phyloP scores from a whole-genome alignment of 495 filamentous ascomycete genomes.

The Trichocladium uniseriatum region DNA sequence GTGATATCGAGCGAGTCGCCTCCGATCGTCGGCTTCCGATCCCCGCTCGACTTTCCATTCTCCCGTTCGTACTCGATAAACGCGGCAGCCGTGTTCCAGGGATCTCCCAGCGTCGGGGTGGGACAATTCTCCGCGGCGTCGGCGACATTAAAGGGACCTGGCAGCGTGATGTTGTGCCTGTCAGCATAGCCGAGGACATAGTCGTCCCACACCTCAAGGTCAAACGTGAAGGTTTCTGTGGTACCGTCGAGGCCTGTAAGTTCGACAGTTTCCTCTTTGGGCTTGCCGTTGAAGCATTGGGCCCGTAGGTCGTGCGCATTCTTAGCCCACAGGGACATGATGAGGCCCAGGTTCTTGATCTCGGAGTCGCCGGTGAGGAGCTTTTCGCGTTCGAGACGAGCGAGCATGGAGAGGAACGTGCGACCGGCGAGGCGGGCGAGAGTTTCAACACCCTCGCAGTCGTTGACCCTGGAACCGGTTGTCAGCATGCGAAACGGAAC shows the following conservation, averaged over 20 bases:
- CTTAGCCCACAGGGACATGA: no score
- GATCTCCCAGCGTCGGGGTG: constrained; percentile 9
- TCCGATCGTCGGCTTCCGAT: constrained; percentile 15
- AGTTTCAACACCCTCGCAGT: no score
- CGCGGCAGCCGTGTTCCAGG: constrained; percentile 8
- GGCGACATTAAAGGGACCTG: constrained; percentile 9
- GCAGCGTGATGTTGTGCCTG: constrained; percentile 13
- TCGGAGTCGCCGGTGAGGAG: no score
- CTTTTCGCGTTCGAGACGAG: no score
- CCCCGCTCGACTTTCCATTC: neutral
- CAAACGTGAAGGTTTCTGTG: constrained; percentile 13
- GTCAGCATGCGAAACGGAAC: no score
- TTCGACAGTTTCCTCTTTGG: constrained; percentile 5
- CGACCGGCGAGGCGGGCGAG: no score
- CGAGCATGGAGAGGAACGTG: no score
- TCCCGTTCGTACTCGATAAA: constrained; percentile 5
- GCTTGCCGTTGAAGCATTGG: no score
- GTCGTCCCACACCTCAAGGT: neutral
- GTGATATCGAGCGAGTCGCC: constrained; percentile 31
- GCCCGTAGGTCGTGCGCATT: no score
- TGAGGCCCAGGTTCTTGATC: no score
- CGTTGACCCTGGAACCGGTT: no score
- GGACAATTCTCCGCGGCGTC: constrained; percentile 16
- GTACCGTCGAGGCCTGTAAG: constrained; percentile 1
- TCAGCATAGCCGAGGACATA: constrained; percentile 18